Percentiles rank a stretch among this genome's conserved stretches.
These are phyloP conservation scores for Rickenella mellea DNA, from an alignment of 768 basidiomycete genomes.

Conservation along the genomic window DNA sequence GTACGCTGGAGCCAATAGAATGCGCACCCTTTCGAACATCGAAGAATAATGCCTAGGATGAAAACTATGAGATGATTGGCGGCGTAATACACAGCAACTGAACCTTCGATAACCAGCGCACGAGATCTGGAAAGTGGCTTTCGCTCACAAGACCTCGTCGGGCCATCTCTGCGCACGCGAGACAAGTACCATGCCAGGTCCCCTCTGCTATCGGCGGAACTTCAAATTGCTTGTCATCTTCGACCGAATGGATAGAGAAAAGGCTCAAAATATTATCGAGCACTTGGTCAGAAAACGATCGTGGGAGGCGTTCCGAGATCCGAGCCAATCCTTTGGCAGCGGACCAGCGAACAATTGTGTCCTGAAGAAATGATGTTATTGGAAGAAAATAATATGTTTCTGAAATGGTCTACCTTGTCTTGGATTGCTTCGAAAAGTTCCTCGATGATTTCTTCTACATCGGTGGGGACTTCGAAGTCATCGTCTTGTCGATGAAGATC, in stretches of 20 bases:
- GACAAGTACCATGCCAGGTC: constrained; percentile 91
- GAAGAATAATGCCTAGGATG: constrained; percentile 72
- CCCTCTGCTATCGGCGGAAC: constrained; percentile 71
- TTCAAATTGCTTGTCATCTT: constrained; percentile 47
- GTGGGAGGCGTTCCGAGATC: constrained; percentile 70
- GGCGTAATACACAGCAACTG: background rate
- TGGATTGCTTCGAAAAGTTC: constrained; percentile 64
- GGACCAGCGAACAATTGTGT: constrained; percentile 91
- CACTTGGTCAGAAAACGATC: constrained; percentile 71
- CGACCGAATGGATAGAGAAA: constrained; percentile 68
- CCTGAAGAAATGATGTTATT: constrained; percentile 35
- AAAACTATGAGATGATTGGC: constrained; percentile 5
- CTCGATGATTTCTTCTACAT: constrained; percentile 66
- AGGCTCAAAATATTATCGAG: constrained; percentile 66
- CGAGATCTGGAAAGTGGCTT: constrained; percentile 47
- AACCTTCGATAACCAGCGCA: constrained; percentile 83
- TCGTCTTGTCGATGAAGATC: constrained; percentile 17
- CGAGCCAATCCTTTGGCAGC: constrained; percentile 88
- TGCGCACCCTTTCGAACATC: constrained; percentile 88
- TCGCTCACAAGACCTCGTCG: constrained; percentile 64
- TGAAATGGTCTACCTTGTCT: constrained; percentile 52
- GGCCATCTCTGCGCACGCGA: constrained; percentile 89
- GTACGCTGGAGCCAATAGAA: constrained; percentile 88
- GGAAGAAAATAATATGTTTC: background rate
- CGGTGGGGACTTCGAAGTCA: constrained; percentile 64